These are phyloP conservation scores for Vitis amurensis DNA, from an alignment of 164 flowering plant species.

Conservation along the genomic window DNA sequence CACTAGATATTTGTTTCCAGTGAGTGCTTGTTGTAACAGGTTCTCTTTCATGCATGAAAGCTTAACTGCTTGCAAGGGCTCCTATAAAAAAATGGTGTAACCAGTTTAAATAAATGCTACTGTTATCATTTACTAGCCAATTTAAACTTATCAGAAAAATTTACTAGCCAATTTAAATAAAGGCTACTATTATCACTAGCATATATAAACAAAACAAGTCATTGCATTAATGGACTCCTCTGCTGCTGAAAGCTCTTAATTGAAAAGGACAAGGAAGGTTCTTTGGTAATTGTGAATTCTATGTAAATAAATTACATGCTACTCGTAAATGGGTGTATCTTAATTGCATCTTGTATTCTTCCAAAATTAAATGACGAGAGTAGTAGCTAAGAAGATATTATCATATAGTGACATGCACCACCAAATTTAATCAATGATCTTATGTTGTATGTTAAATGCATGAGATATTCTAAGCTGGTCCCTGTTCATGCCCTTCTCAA, in stretches of 20 bases:
- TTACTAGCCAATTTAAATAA: neutral
- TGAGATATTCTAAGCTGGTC: neutral
- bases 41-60: neutral
- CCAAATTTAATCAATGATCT: neutral
- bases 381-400: neutral
- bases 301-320: no score
- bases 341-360: neutral
- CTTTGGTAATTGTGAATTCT: no score
- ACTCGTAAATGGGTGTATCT: no score
- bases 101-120: no score
- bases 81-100: no score
- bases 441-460: neutral
- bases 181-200: neutral
- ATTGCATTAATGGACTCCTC: neutral
- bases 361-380: neutral
- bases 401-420: neutral
- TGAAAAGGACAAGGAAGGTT: neutral
- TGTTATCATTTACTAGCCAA: neutral
- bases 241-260: neutral
- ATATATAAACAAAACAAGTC: neutral
- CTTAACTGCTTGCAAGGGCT: neutral
- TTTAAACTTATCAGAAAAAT: neutral
- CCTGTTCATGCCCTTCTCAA: neutral
- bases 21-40: neutral
- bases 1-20: neutral